Conservation (phyloP, 2,329 filamentous ascomycete species). For the Zasmidium cellare region DNA sequence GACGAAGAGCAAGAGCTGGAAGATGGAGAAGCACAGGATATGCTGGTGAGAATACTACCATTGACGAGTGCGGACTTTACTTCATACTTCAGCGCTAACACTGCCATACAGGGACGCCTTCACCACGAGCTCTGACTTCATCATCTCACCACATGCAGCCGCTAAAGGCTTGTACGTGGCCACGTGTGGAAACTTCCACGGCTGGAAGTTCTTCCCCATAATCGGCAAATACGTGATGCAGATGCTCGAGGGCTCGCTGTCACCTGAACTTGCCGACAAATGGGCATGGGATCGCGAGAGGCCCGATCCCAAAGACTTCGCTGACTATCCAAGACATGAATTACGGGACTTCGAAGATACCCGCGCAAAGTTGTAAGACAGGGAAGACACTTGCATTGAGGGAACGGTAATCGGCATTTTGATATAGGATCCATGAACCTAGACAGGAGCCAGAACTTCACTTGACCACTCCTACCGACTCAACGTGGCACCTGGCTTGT, state of each 20-base stretch:
- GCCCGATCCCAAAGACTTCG: constrained; percentile 53
- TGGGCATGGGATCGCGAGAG: constrained; percentile 64
- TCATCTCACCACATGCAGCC: constrained; percentile 48
- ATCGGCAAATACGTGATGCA: constrained; percentile 37
- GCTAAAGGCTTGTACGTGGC: constrained; percentile 45
- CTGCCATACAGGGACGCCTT: constrained; percentile 60
- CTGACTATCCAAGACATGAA: constrained; percentile 60
- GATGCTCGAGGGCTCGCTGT: constrained; percentile 41
- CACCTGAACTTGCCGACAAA: constrained; percentile 45
- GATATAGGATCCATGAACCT: neutral
- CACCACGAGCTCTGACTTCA: constrained; percentile 57
- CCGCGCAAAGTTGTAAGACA: constrained; percentile 4
- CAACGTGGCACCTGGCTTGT: neutral
- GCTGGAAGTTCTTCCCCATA: constrained; percentile 40
- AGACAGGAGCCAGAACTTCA: neutral
- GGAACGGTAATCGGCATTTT: neutral
- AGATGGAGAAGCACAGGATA: constrained; percentile 62
- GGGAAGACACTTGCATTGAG: neutral
- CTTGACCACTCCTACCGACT: neutral
- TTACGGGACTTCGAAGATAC: constrained; percentile 54
- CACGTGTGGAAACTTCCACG: constrained; percentile 46
- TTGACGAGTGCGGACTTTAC: too few relatives aligned
- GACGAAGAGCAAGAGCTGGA: constrained; percentile 55
- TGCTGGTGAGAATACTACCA: constrained; percentile 58
- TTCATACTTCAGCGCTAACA: neutral